Evolutionary conservation across 768 basidiomycete genomes (phyloP), one percentile per base, ranked within the genome.

Genomic region (Boletus insuetus): DNA sequence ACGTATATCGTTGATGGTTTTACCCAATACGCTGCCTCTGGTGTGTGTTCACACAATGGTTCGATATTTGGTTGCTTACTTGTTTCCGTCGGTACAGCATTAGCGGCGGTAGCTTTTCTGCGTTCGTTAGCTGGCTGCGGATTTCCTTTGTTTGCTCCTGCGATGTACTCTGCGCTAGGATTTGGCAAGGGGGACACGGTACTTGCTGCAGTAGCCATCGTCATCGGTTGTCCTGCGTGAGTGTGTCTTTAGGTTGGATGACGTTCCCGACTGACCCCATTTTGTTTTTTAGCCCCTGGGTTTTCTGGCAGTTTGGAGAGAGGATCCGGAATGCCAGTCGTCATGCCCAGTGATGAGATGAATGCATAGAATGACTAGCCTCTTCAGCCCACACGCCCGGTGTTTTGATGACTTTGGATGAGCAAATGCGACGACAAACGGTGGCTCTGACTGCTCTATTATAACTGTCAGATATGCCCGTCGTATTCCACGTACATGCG

Each of bases 111-210:
- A 20, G 72, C 84, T 0, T 85, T 69, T 64, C 65, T 89, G 16
- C 82, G 89, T 26, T 82, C 85, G 0, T 52, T 89, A 0, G 81
- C 82, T 1, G 89, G 89, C 1, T 91, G 89, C 50, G 83, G 79
- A 1, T 90, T 92, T 64, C 90, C 89, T 3, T 71, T 91, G n/a
- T 91, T 91, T 60, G 86, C 84, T 4, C 83, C 85, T 19, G 73
- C 79, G 37, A 86, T 91, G 82, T 90, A 81, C 68, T 66, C 73
- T 1, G 72, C 74, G 14, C 73, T 91, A 1, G 89, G 87, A 4
- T 86, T 84, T 53, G 89, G 88, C 0, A 86, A 83, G 56, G 87
- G 85, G 9, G 71, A 83, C 57, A 86, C 87, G 0, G 74, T 91
- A 4, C 75, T 91, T 8, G 87, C 87, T 0, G 77, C 64, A 10